A percentile compares a stretch with the other conserved stretches of the same genome.
Evolutionary conservation across 371 early-diverging fungal genomes (phyloP).

Genomic region (Saksenaea vasiformis): DNA sequence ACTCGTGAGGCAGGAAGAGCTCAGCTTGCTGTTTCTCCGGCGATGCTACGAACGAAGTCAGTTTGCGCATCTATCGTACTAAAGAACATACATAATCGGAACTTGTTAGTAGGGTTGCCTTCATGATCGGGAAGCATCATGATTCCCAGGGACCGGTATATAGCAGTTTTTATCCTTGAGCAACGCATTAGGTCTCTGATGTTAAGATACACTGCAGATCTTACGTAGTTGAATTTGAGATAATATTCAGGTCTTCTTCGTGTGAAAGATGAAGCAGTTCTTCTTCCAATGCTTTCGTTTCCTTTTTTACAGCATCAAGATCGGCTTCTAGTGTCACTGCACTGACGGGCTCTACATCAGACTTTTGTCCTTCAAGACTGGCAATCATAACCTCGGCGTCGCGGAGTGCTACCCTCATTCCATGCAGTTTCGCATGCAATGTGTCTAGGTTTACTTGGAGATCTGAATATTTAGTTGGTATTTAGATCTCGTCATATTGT

Average conservation of each 20-base stretch:
- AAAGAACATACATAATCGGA: background rate
- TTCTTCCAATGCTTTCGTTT: background rate
- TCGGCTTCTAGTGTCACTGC: background rate
- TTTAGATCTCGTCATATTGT: background rate
- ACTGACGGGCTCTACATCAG: background rate
- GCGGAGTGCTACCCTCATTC: background rate
- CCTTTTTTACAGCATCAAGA: background rate
- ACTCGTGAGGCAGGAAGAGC: background rate
- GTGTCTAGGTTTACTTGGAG: background rate
- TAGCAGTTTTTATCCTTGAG: background rate
- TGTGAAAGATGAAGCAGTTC: background rate
- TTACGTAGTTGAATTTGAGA: background rate
- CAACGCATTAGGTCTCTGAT: background rate
- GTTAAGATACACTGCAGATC: background rate
- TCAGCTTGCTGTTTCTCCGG: background rate
- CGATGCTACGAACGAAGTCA: background rate
- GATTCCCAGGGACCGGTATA: background rate
- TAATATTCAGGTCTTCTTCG: background rate
- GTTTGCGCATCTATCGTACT: background rate
- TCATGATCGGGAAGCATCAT: background rate
- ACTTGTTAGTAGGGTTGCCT: background rate
- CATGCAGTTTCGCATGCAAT: background rate
- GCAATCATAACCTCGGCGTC: background rate
- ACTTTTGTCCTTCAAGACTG: background rate
- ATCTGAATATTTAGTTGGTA: background rate